phyloP scores from a whole-genome alignment of 768 basidiomycete genomes.

The Cubamyces sp. region DNA sequence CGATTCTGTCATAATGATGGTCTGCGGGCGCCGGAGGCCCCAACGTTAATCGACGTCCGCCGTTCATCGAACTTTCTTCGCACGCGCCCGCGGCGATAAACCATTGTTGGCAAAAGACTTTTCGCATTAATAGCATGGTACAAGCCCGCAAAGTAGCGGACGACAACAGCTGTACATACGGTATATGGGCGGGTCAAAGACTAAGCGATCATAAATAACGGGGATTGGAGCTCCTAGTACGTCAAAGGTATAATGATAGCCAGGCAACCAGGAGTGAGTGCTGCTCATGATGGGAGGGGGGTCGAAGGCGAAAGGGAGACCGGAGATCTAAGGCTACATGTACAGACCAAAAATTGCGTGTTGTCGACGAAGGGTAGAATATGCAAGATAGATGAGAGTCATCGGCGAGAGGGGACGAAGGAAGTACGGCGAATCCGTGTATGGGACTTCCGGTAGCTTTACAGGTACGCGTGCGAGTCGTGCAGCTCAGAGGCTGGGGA shows the following conservation, averaged over 20 bases:
- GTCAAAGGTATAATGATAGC: constrained; percentile 20
- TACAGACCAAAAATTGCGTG: constrained; percentile 18
- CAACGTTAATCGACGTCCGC: constrained; percentile 1
- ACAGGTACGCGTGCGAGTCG: constrained; percentile 14
- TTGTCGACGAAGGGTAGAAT: no score
- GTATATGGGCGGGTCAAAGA: not conserved
- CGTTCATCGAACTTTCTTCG: not conserved
- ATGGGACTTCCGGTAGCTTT: not conserved
- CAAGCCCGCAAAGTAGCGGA: constrained; percentile 7
- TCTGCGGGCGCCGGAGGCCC: not conserved
- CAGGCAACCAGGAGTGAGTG: constrained; percentile 8
- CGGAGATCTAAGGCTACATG: constrained; percentile 18
- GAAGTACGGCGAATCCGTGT: not conserved
- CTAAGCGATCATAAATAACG: constrained; percentile 21
- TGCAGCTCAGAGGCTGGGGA: constrained; percentile 15
- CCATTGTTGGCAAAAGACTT: not conserved
- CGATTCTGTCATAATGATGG: not conserved
- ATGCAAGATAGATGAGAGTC: not conserved
- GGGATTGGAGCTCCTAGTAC: not conserved
- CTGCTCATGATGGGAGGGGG: constrained; percentile 1
- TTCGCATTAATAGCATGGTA: constrained; percentile 13
- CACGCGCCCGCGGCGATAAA: no score
- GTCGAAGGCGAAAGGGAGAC: not conserved
- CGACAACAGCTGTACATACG: constrained; percentile 7
- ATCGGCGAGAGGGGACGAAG: not conserved